These are phyloP conservation scores for Crinitomyces ghanaensis DNA, from an alignment of 805 yeast genomes.

Conservation along the genomic window DNA sequence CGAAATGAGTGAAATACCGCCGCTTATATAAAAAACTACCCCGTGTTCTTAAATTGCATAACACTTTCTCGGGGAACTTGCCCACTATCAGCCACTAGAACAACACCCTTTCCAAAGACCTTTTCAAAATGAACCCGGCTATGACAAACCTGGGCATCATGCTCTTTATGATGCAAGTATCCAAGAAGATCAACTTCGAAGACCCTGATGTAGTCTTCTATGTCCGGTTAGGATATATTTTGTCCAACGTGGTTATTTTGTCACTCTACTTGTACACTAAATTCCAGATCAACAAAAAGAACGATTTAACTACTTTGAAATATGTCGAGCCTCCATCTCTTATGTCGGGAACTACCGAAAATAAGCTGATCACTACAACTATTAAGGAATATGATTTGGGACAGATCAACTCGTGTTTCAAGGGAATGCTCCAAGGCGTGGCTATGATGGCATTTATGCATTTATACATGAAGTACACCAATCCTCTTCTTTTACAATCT, in stretches of 20 bases:
- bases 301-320: conserved; percentile 81
- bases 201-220: conserved; percentile 61
- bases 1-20: too few species aligned
- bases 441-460: conserved; percentile 99
- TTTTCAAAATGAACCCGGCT: conserved; percentile 75
- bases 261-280: conserved; percentile 57
- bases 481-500: conserved; percentile 92
- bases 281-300: conserved; percentile 51
- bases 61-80: too few species aligned
- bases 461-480: conserved; percentile 91
- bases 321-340: conserved; percentile 79
- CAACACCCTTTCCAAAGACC: too few species aligned
- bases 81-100: too few species aligned
- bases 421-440: conserved; percentile 72
- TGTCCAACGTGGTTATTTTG: conserved; percentile 56
- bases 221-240: conserved; percentile 61
- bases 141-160: conserved; percentile 75
- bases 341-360: conserved; percentile 57
- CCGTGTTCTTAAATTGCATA: too few species aligned
- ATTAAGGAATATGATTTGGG: conserved; percentile 88
- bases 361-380: conserved; percentile 75
- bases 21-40: too few species aligned
- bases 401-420: conserved; percentile 70
- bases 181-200: conserved; percentile 81
- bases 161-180: conserved; percentile 94